A percentile compares a stretch with the other conserved stretches of the same genome.
phyloP scores from a whole-genome alignment of 2,329 filamentous ascomycete species.

The Pezicula neosporulosa region DNA sequence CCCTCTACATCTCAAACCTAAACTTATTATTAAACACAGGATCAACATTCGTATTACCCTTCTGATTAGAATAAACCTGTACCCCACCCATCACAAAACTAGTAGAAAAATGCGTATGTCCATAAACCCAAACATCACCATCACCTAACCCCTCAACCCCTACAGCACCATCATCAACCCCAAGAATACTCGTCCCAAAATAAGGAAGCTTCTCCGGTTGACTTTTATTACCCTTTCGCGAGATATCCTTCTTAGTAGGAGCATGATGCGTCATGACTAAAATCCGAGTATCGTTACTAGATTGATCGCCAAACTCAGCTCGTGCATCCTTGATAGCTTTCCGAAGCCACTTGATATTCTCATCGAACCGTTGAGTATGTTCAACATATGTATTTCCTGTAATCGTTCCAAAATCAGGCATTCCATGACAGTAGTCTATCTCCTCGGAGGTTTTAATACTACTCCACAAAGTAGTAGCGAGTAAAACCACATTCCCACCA shows the following conservation, averaged over 20 bases:
- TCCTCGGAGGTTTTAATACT: not conserved
- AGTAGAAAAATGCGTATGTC: not conserved
- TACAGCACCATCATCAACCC: not conserved
- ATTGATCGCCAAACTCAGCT: not conserved
- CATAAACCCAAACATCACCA: not conserved
- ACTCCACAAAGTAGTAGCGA: not conserved
- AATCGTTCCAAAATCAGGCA: not conserved
- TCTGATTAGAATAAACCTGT: not conserved
- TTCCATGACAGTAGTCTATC: not conserved
- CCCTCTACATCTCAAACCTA: no score
- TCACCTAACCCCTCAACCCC: not conserved
- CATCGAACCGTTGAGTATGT: not conserved
- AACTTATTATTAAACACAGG: no score
- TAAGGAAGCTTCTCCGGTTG: not conserved
- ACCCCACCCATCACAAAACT: not conserved
- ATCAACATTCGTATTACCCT: not conserved
- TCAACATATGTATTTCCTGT: not conserved
- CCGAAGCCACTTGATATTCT: not conserved
- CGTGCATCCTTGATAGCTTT: not conserved
- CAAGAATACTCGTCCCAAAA: not conserved
- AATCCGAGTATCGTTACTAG: not conserved
- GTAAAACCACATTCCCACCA: not conserved
- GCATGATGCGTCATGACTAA: not conserved
- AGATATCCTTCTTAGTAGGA: not conserved
- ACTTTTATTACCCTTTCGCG: not conserved